Evolutionary conservation across 2,329 filamentous ascomycete genomes (phyloP), one percentile per base, ranked within the genome.

Genomic region (Aspergillus costaricaensis): DNA sequence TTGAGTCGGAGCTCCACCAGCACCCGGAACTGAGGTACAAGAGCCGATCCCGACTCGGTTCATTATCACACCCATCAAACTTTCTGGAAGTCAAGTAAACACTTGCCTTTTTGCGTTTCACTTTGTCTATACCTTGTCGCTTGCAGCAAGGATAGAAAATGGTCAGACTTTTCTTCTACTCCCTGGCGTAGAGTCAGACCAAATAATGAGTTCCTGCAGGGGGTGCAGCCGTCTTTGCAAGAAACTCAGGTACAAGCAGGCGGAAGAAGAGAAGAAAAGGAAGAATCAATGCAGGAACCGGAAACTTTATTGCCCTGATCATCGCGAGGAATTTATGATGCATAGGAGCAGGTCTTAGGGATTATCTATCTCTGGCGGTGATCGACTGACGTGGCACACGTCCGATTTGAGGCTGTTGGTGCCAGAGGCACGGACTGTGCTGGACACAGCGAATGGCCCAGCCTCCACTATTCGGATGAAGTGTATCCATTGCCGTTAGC

Each of bases 361-460:
- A 50, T 50, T 50, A 36, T 36, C 32, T 50, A 39, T 32, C 23
- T 44, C 53, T 55, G 41, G 53, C 25, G 53, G 53, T 55, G 25
- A 36, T 55, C 43, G 27, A 58, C 57, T 61, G 59, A 61, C 59
- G 59, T 61, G 59, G 59, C 59, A 61, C 43, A 23, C 44, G 19
- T 55, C 44, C n/a, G 30, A 27, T 25, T 52, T 19, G 39, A 55
- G 53, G 53, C 53, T 55, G 53, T 55, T 55, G 43, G 53, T 55
- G 53, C 52, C 52, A 55, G 52, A 55, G 27, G 38, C 52, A 55
- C 41, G 52, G 23, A 44, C 21, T 43, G 23, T 23, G 38, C 43
- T 43, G 53, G 53, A 41, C 53, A 55, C n/a, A 14, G n/a, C 41
- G 23, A 55, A 44, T 47, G 39, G 43, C 23, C 39, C 43, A 36